phyloP scores from a whole-genome alignment of 2,329 filamentous ascomycete genomes.

The Fusarium annulatum region DNA sequence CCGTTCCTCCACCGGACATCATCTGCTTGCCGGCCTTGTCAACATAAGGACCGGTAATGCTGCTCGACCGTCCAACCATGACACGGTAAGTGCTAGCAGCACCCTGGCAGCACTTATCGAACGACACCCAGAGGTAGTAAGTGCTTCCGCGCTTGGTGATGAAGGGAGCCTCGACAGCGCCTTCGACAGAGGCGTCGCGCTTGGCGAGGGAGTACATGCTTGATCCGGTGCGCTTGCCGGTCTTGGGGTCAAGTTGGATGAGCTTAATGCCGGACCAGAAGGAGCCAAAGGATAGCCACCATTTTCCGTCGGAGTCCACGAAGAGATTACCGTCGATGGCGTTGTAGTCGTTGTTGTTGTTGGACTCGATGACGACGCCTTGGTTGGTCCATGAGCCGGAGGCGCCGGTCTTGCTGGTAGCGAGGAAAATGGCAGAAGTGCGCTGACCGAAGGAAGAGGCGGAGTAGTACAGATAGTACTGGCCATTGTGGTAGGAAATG shows the following conservation, averaged over 20 bases:
- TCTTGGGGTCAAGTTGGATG: slow-evolving; percentile 41
- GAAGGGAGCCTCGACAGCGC: slow-evolving; percentile 47
- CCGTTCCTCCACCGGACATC: slow-evolving; percentile 46
- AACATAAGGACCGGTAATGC: slow-evolving; percentile 45
- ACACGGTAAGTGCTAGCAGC: slow-evolving; percentile 47
- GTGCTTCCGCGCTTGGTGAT: slow-evolving; percentile 45
- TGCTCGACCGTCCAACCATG: slow-evolving; percentile 49
- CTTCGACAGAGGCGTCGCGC: slow-evolving; percentile 17
- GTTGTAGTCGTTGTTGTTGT: slow-evolving; percentile 41
- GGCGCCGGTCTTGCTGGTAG: slow-evolving; percentile 45
- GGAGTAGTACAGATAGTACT: slow-evolving; percentile 50
- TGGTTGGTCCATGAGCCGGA: slow-evolving; percentile 48
- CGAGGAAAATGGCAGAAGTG: slow-evolving; percentile 48
- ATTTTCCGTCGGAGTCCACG: slow-evolving; percentile 42
- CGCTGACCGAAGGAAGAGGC: slow-evolving; percentile 46
- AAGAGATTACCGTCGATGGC: slow-evolving; percentile 48
- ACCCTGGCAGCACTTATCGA: slow-evolving; percentile 47
- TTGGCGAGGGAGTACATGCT: slow-evolving; percentile 43
- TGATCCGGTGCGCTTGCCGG: slow-evolving; percentile 40
- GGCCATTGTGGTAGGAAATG: slow-evolving; percentile 52
- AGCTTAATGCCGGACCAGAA: slow-evolving; percentile 50
- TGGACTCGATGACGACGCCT: slow-evolving; percentile 45
- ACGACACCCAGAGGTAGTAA: slow-evolving; percentile 50
- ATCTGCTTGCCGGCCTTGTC: slow-evolving; percentile 42
- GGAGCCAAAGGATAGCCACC: slow-evolving; percentile 49